Conservation (phyloP, 345 rosid species). For the Diplotaxis tenuifolia region DNA sequence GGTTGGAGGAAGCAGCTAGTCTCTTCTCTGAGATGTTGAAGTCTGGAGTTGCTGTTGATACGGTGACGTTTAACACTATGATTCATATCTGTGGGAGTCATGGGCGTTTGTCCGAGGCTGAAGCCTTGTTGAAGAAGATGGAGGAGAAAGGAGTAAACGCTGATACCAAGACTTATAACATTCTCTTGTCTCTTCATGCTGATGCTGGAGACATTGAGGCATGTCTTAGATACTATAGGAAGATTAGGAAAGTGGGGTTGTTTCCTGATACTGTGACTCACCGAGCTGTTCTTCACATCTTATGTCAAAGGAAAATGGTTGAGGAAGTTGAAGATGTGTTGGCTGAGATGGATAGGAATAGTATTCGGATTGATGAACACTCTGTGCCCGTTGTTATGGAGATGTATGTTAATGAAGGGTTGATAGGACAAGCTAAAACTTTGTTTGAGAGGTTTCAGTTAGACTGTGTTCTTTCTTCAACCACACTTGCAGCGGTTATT, state of each 20-base stretch:
- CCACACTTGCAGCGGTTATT: constrained; percentile 61
- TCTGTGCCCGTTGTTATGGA: constrained; percentile 71
- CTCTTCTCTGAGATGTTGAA: constrained; percentile 77
- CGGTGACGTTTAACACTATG: constrained; percentile 86
- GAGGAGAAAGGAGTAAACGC: constrained; percentile 63
- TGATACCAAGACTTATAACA: constrained; percentile 81
- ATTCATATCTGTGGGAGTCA: constrained; percentile 80
- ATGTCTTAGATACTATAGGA: constrained; percentile 57
- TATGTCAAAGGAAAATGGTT: constrained; percentile 70
- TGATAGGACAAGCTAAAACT: constrained; percentile 47
- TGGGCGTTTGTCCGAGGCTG: constrained; percentile 75
- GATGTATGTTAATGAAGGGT: constrained; percentile 65
- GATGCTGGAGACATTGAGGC: constrained; percentile 64
- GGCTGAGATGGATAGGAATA: constrained; percentile 55
- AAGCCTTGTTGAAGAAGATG: constrained; percentile 70
- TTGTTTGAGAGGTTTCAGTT: constrained; percentile 50
- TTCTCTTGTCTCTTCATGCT: constrained; percentile 69
- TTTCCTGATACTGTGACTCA: constrained; percentile 71
- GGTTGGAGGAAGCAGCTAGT: constrained; percentile 72
- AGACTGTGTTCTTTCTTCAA: constrained; percentile 52
- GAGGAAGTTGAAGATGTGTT: constrained; percentile 61
- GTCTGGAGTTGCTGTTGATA: constrained; percentile 68
- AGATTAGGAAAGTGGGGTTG: constrained; percentile 71
- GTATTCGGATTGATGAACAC: constrained; percentile 58
- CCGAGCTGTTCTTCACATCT: constrained; percentile 68